Base-by-base conservation (phyloP, 192 early-diverging fungal genomes). In the Dimargaris cristalligena region DNA sequence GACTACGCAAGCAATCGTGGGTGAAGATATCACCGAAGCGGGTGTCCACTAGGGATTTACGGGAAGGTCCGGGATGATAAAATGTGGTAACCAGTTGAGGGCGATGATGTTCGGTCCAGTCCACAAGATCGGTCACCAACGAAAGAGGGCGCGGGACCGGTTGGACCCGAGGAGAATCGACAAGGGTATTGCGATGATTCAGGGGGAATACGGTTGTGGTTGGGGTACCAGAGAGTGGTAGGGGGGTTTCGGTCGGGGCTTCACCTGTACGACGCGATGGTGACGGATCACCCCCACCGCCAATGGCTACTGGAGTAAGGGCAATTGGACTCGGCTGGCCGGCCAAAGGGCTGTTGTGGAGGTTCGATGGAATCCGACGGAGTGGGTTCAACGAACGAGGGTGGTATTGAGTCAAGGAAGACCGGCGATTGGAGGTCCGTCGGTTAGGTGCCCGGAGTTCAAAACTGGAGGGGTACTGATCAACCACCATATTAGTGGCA, bases 1-100 rank as follows among this genome's bases (percentile, higher is more conserved):
- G 54, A 16, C 54, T 32, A 34, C 54, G 54, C 13, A 56, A 16
- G 34, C 54, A 56, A 33, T 56, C 54, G 29, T 56, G 54, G 54
- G 54, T 32, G n/a, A 56, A 56, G 18, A 56, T 56, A 2, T 26
- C 54, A 4, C 54, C 14, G 31, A 56, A 56, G 13, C 54, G 31
- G 34, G 23, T 33, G 54, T 56, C 54, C 31, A 56, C 30, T 2
- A 56, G 25, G 30, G 54, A 26, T 33, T 56, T 56, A 18, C 54
- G 54, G 18, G 54, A 26, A 2, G 54, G 23, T 8, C 31, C 31
- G 16, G 54, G 54, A 13, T 32, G 54, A 23, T 56, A 32, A 11
- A 18, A 16, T 9, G 26, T 50, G 6, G 22, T 13, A 11, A 44
- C 20, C 44, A 44, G 44, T 44, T 14, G 20, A 20, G 20, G 11